Base-by-base conservation (phyloP, 2,329 filamentous ascomycete species). In the Monilinia aucupariae region DNA sequence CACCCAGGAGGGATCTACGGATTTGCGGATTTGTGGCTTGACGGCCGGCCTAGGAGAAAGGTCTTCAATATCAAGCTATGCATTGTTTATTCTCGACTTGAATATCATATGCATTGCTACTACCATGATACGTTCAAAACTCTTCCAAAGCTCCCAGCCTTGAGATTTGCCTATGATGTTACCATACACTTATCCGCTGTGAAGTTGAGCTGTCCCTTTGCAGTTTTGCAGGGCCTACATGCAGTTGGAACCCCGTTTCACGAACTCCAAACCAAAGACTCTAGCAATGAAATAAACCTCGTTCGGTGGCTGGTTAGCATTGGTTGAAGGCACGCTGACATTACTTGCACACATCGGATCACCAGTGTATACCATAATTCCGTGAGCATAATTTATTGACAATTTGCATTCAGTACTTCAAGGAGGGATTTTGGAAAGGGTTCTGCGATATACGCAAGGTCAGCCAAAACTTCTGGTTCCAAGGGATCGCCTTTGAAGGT, bases 231-330 rank as follows among this genome's bases (percentile, higher is more conserved):
- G 48, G 58, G n/a, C 41, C 58, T 7, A 60, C 15, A 25, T 32
- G 52, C 30, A 60, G 17, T 20, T 34, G 51, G 15, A 41, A 32
- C 7, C 37, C 37, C 4, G 34, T 60, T n/a, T 48, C 34, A 2
- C 17, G 22, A n/a, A 15, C 27, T 12, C 48, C 37, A 8, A 52
- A 34, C 10, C 15, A 9, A 52, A 45, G 10, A 34, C 37, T 15
- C 48, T 52, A 15, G 58, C 34, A 60, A 60, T 13, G 7, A 52
- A 30, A 6, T 52, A 60, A 32, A 52, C 20, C 15, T 52, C 58
- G 0, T 34, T 13, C 20, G 30, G 3, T 20, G 4, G 8, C 2
- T 52, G 8, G 7, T 30, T 5, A 1, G 13, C 9, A n/a, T n/a
- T n/a, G n/a, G n/a, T 41, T 51, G 6, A 1, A 60, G 4, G n/a